Percentiles rank a stretch among this genome's conserved stretches.
Evolutionary conservation across 1,284 basidiomycete genomes (phyloP).

Genomic region (Papiliotrema flavescens): DNA sequence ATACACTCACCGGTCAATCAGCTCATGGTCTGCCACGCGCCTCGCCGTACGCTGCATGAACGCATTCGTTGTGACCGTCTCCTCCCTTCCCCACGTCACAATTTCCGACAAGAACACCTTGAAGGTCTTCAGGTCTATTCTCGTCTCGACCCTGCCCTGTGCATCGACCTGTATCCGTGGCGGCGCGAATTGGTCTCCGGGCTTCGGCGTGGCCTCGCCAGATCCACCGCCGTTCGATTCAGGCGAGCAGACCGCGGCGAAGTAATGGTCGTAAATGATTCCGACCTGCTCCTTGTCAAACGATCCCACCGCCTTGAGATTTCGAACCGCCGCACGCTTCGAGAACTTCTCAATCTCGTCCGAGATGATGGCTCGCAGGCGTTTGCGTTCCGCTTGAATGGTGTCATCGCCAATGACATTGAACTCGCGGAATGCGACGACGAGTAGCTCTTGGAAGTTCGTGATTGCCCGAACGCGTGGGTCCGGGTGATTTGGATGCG

Average conservation of each 20-base stretch:
- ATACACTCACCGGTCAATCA: conserved; percentile 49
- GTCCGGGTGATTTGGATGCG: conserved; percentile 84
- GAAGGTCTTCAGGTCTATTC: conserved; percentile 85
- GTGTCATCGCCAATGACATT: conserved; percentile 94
- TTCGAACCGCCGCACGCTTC: conserved; percentile 89
- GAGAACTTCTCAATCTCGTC: conserved; percentile 93
- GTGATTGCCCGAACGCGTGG: conserved; percentile 91
- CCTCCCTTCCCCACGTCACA: conserved; percentile 93
- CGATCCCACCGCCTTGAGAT: conserved; percentile 73
- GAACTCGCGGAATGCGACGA: conserved; percentile 96
- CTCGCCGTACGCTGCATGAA: conserved; percentile 66
- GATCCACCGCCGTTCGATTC: conserved; percentile 12
- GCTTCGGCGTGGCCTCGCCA: conserved; percentile 12
- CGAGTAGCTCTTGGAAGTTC: conserved; percentile 93
- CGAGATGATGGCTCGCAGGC: conserved; percentile 86
- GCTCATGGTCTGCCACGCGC: conserved; percentile 51
- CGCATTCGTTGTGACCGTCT: conserved; percentile 86
- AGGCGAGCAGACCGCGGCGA: conserved; percentile 79
- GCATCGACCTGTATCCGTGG: conserved; percentile 45
- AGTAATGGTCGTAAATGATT: conserved; percentile 83
- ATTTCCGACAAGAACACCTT: conserved; percentile 84
- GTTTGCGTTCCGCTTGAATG: conserved; percentile 79
- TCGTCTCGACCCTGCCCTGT: conserved; percentile 76
- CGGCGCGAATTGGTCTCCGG: conserved; percentile 38
- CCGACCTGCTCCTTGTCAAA: conserved; percentile 90